These are phyloP conservation scores for Aegilops tauschii DNA, from an alignment of 176 grass and related monocot genomes.

Conservation along the genomic window DNA sequence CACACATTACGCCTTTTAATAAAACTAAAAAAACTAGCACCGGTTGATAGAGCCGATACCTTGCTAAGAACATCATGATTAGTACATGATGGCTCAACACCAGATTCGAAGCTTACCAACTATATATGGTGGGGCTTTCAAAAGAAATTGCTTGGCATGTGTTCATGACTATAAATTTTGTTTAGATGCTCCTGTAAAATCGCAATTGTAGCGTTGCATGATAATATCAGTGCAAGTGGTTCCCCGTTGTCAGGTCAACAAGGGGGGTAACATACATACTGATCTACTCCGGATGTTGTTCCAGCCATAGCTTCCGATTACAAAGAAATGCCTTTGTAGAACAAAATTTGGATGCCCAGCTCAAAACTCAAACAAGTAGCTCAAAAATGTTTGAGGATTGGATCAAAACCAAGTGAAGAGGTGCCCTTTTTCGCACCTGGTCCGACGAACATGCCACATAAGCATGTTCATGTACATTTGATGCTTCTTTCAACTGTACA, in stretches of 20 bases:
- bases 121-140: not conserved
- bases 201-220: not conserved
- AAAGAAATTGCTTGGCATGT: not conserved
- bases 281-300: not conserved
- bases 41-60: no score
- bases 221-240: not conserved
- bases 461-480: conserved; percentile 18
- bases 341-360: conserved; percentile 30
- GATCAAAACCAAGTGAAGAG: not conserved
- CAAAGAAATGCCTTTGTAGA: not conserved
- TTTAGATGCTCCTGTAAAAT: not conserved
- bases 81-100: not conserved
- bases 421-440: conserved; percentile 1
- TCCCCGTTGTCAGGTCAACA: not conserved
- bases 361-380: not conserved
- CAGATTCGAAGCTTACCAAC: not conserved
- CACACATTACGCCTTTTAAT: no score
- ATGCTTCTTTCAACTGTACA: conserved; percentile 29
- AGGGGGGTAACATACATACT: no score
- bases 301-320: not conserved
- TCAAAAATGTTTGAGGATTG: not conserved
- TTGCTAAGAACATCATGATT: no score
- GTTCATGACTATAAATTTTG: not conserved
- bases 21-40: no score
- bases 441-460: not conserved